These are phyloP conservation scores for Ogataea naganishii DNA, from an alignment of 805 yeast species.

Conservation along the genomic window DNA sequence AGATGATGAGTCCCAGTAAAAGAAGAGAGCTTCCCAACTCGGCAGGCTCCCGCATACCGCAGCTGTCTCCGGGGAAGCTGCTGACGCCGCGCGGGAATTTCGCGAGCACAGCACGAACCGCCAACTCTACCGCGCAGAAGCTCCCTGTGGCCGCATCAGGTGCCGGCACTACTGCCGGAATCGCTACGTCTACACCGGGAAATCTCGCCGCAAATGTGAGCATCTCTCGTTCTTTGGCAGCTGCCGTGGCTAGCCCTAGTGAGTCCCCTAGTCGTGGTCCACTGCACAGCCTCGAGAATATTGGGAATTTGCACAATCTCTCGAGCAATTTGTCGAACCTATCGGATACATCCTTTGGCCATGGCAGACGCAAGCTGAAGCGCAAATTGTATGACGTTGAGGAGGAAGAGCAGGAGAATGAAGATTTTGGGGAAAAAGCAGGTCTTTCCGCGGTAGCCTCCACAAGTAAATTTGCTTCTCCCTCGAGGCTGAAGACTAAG, in stretches of 20 bases:
- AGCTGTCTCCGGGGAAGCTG: constrained; percentile 2
- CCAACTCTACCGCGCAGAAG: constrained; percentile 3
- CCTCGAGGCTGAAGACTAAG: too few species aligned
- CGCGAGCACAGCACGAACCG: too few species aligned
- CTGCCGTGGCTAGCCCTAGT: not conserved
- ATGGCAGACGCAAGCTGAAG: too few species aligned
- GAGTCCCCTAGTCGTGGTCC: not conserved
- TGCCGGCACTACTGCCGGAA: not conserved
- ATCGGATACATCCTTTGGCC: too few species aligned
- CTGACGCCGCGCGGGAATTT: constrained; percentile 5
- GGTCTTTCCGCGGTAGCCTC: too few species aligned
- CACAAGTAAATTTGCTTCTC: too few species aligned
- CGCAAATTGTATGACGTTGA: too few species aligned
- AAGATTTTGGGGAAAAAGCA: too few species aligned
- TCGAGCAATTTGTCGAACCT: too few species aligned
- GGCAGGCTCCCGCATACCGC: constrained; percentile 4
- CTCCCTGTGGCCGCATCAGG: constrained; percentile 1
- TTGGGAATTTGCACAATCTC: too few species aligned
- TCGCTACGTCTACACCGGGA: constrained; percentile 1
- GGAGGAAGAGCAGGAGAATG: too few species aligned
- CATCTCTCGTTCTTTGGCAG: constrained; percentile 11
- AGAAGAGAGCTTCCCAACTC: constrained; percentile 2
- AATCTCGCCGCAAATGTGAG: not conserved
- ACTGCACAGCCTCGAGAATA: too few species aligned
- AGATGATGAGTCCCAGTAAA: constrained; percentile 2